Evolutionary conservation across 1,139 yeast genomes (phyloP), one percentile per base, ranked within the genome.

Genomic region (Saccharomycopsis hybrid): DNA sequence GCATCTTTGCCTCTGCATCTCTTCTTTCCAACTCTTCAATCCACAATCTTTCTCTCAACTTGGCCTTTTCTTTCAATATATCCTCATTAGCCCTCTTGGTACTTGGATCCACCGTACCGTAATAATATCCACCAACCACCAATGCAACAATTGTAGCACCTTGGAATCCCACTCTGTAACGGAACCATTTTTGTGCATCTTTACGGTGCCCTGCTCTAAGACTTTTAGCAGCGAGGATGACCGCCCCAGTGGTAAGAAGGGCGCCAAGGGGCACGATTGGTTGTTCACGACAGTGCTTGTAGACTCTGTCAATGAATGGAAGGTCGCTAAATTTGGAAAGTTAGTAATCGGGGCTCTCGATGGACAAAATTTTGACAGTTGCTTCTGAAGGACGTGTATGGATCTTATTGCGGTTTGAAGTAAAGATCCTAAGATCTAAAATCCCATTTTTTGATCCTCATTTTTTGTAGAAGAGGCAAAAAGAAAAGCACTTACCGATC

Each of bases 161-260:
- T 66, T 89, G 97, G 60, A 88, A 74, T 0, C 80, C 95, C 46
- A 89, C 90, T 71, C 97, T 83, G 78, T 89, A 87, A 59, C 92
- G 77, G 71, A 87, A 89, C 79, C 87, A 89, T 51, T 77, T 75
- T 67, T 89, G 95, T 0, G 97, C 95, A 54, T 79, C 78, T 50
- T 73, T 70, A 56, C 82, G 77, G 60, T 87, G 81, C 29, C 96
- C 96, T 36, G 74, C 69, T 58, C 82, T 77, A 58, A 89, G 72
- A 13, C 92, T 85, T 57, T 78, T 74, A 5, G 90, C 89, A 1
- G 96, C 95, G 58, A 89, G 70, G 0, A 76, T 68, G 42, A 89
- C 85, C 0, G 96, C 96, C 3, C 82, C 87, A 3, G 85, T 77
- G 3, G 97, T 89, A 47, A 85, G 78, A 5, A 85, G 63, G 18